Percentiles rank a stretch among this genome's conserved stretches.
phyloP scores from a whole-genome alignment of 2,329 filamentous ascomycete species.

The Exophiala sideris region DNA sequence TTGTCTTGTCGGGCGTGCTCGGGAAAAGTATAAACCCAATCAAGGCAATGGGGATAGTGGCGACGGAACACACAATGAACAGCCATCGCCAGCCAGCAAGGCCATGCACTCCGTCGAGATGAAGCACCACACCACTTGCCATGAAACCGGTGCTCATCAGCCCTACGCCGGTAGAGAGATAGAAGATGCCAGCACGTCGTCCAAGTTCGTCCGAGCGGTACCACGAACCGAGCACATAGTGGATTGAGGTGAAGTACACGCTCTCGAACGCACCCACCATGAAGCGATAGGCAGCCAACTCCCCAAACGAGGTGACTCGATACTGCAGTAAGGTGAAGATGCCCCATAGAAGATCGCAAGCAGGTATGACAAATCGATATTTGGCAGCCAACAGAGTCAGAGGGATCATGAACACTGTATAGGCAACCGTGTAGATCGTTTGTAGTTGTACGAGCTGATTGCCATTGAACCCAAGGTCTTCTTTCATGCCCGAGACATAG shows the following conservation, averaged over 20 bases:
- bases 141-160: not conserved
- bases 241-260: not conserved
- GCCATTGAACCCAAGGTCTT: conserved; percentile 50
- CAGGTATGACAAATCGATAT: conserved; percentile 10
- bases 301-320: conserved; percentile 35
- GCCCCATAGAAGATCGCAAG: conserved; percentile 54
- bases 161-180: not conserved
- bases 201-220: not conserved
- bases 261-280: conserved; percentile 16
- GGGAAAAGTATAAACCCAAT: not conserved
- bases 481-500: conserved; percentile 47
- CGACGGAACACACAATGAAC: conserved; percentile 10
- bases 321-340: conserved; percentile 57
- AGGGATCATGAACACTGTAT: conserved; percentile 51
- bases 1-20: conserved; percentile 37
- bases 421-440: conserved; percentile 53
- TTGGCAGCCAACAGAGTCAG: conserved; percentile 45
- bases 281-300: conserved; percentile 26
- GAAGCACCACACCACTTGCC: not conserved
- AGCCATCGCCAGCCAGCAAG: conserved; percentile 29
- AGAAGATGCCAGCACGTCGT: conserved; percentile 51
- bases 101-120: conserved; percentile 6
- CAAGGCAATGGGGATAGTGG: not conserved
- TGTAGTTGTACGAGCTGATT: conserved; percentile 48
- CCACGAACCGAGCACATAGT: conserved; percentile 43